A percentile compares a stretch with the other conserved stretches of the same genome.
Conservation (phyloP, 2,329 filamentous ascomycete species). For the Fusarium sp. region DNA sequence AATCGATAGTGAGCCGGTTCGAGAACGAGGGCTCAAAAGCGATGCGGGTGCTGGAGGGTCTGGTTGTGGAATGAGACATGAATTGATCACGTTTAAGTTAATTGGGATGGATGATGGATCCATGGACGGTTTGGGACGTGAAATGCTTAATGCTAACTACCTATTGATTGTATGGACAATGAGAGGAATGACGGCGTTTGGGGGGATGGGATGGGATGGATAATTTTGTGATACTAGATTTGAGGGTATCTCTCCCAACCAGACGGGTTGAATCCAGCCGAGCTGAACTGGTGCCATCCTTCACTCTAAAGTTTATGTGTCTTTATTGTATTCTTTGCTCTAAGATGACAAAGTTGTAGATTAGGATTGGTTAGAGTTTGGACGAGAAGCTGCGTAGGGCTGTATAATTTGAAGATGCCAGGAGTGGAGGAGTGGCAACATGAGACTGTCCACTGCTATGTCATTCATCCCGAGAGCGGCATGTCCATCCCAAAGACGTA, state of each 20-base stretch:
- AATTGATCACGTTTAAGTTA: conserved; percentile 7
- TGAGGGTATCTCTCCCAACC: neutral
- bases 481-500: neutral
- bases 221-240: conserved; percentile 28
- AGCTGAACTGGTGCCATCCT: neutral
- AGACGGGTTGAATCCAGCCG: neutral
- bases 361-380: neutral
- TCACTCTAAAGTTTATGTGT: neutral
- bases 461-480: neutral
- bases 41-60: conserved; percentile 79
- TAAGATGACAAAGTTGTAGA: conserved; percentile 7
- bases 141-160: conserved; percentile 32
- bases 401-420: neutral
- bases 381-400: neutral
- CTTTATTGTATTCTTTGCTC: neutral
- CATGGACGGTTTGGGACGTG: neutral
- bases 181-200: conserved; percentile 38
- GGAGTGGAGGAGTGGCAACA: neutral
- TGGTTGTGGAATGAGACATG: conserved; percentile 64
- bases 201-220: conserved; percentile 16
- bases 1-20: conserved; percentile 83
- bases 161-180: conserved; percentile 25
- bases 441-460: neutral
- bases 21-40: conserved; percentile 85
- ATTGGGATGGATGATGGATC: neutral